Evolutionary conservation across 2,329 filamentous ascomycete species (phyloP).

Genomic region (Annulohypoxylon truncatum): DNA sequence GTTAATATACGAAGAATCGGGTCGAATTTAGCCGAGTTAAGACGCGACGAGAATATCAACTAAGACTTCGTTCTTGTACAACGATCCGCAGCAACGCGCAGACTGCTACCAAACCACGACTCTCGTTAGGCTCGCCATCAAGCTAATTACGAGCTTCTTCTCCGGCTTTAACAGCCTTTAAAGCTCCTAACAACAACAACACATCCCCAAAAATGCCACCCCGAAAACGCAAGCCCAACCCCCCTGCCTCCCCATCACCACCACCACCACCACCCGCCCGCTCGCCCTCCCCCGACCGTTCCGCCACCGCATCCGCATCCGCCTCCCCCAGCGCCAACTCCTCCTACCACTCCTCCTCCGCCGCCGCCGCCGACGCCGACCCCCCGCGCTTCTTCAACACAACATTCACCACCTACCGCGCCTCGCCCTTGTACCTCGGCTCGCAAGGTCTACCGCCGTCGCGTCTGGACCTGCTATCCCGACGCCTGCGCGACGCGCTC

Average conservation of each 20-base stretch:
- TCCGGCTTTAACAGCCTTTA: background rate
- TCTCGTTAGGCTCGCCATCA: background rate
- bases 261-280: conserved; percentile 22
- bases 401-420: conserved; percentile 67
- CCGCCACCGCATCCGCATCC: conserved; percentile 5
- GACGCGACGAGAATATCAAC: conserved; percentile 18
- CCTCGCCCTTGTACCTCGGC: conserved; percentile 65
- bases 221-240: conserved; percentile 38
- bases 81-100: background rate
- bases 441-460: conserved; percentile 51
- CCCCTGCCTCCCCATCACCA: conserved; percentile 25
- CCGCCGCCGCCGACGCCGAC: conserved; percentile 31
- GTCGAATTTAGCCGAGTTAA: background rate
- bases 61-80: background rate
- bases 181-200: background rate
- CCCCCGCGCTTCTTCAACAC: conserved; percentile 65
- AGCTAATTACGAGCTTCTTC: background rate
- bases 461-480: conserved; percentile 58
- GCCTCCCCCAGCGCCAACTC: conserved; percentile 21
- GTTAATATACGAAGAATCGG: background rate
- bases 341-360: conserved; percentile 40
- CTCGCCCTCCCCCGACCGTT: conserved; percentile 13
- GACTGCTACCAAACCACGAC: background rate
- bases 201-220: conserved; percentile 40
- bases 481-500: conserved; percentile 64